A percentile compares a stretch with the other conserved stretches of the same genome.
Evolutionary conservation across 139 green algal genomes (phyloP).

Genomic region (Chlorella sorokiniana): DNA sequence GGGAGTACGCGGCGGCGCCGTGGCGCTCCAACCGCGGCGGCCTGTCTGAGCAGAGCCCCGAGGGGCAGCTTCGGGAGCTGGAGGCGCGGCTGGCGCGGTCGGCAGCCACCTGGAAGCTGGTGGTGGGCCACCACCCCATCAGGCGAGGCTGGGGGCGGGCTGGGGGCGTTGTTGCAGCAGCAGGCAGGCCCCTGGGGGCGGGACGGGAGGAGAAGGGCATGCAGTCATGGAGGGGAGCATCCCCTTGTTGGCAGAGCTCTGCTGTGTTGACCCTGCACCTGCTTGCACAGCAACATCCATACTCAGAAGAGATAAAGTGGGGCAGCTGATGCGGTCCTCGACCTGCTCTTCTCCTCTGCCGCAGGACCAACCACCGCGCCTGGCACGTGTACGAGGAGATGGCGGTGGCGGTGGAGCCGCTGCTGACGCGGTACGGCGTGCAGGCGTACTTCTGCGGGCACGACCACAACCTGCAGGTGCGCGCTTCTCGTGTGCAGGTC

Average conservation of each 20-base stretch:
- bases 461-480: constrained; percentile 80
- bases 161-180: constrained; percentile 3
- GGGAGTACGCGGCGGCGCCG: constrained; percentile 39
- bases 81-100: constrained; percentile 38
- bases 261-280: no score
- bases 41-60: constrained; percentile 53
- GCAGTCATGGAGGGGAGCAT: no score
- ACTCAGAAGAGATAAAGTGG: no score
- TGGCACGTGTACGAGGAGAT: constrained; percentile 50
- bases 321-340: no score
- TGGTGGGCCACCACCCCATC: constrained; percentile 74
- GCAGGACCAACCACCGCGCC: constrained; percentile 21
- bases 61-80: constrained; percentile 50
- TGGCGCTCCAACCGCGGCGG: constrained; percentile 61
- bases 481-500: no score
- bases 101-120: constrained; percentile 63
- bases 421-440: constrained; percentile 50
- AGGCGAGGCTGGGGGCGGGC: background rate
- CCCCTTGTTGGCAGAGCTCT: no score
- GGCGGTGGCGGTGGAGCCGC: constrained; percentile 42
- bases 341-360: no score
- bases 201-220: no score
- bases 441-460: constrained; percentile 67
- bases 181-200: no score
- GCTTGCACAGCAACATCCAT: no score